phyloP scores from a whole-genome alignment of 225 moss, liverwort and hornwort species.

The Lunularia cruciata region DNA sequence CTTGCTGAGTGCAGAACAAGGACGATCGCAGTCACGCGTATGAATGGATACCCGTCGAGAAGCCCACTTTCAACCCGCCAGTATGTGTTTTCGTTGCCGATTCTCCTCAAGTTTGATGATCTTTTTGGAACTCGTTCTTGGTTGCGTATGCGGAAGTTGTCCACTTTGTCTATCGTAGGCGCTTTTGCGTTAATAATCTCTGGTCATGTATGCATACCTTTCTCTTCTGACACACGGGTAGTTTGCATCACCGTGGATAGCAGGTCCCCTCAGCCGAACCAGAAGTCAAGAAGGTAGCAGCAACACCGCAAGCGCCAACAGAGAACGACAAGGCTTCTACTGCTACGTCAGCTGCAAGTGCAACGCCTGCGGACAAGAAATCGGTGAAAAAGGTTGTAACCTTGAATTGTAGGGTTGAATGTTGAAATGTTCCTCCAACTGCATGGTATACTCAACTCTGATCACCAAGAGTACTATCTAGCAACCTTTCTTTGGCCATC shows the following conservation, averaged over 20 bases:
- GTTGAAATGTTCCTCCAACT: not conserved
- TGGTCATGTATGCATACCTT: too few species aligned
- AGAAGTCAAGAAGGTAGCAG: conserved; percentile 30
- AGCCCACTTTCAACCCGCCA: conserved; percentile 45
- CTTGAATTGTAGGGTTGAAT: not conserved
- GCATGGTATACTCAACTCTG: too few species aligned
- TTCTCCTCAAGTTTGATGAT: too few species aligned
- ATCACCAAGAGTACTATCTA: too few species aligned
- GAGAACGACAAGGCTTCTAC: conserved; percentile 22
- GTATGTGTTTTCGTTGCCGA: conserved; percentile 16
- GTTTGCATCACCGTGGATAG: not conserved
- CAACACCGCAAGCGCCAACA: conserved; percentile 14
- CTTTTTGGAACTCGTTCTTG: too few species aligned
- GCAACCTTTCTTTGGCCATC: too few species aligned
- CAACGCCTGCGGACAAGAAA: conserved; percentile 9
- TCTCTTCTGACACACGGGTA: too few species aligned
- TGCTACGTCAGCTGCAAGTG: conserved; percentile 6
- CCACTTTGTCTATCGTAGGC: too few species aligned
- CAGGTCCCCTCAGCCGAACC: conserved; percentile 30
- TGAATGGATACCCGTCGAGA: conserved; percentile 40
- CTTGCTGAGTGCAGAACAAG: conserved; percentile 30
- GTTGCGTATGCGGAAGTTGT: too few species aligned
- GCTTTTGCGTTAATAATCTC: too few species aligned
- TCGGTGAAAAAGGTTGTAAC: conserved; percentile 8
- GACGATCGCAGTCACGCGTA: conserved; percentile 33